Evolutionary conservation across 345 rosid species (phyloP), one percentile per base, ranked within the genome.

Genomic region (Euphorbia peplus): DNA sequence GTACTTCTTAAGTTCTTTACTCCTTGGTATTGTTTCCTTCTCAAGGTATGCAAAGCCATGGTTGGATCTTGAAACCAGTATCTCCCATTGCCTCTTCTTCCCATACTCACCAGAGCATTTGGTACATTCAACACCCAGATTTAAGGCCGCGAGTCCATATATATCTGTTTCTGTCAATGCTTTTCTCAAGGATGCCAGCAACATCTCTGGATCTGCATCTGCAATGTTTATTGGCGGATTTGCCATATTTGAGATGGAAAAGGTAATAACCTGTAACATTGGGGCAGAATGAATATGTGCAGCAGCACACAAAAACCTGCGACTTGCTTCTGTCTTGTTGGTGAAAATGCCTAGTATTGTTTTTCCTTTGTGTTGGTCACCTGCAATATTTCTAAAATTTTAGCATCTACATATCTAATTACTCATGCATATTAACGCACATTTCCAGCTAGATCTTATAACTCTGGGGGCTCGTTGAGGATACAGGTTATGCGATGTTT

Each of bases 71-170:
- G 85, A 79, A 63, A 75, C 80, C 26, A 84, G 92, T 61, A 74
- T 81, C 73, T 68, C 72, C 37, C 85, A 76, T 71, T 90, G 97
- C 75, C 89, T 89, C 63, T 90, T 93, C 87, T 88, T 87, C 76
- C 98, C 97, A 67, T 83, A 89, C 76, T 82, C 96, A 35, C 97
- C 96, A 0, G 96, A 93, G 84, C 92, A 93, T 75, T 85, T 93
- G 81, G 85, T 78, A 21, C 83, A n/a, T 51, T 86, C 93, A 63
- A 29, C 75, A 37, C 83, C 86, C 16, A 83, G 73, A 79, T 69
- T 79, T 28, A 84, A 73, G 82, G 83, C 82, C 81, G 75, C 74
- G 73, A 87, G 78, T 71, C 82, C 88, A 42, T 86, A 84, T 68
- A 53, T 93, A 19, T 81, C 90, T 53, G 57, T 93, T 76, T 79